Conservation (phyloP, 768 basidiomycete genomes). For the Pleurotus cornucopiae region DNA sequence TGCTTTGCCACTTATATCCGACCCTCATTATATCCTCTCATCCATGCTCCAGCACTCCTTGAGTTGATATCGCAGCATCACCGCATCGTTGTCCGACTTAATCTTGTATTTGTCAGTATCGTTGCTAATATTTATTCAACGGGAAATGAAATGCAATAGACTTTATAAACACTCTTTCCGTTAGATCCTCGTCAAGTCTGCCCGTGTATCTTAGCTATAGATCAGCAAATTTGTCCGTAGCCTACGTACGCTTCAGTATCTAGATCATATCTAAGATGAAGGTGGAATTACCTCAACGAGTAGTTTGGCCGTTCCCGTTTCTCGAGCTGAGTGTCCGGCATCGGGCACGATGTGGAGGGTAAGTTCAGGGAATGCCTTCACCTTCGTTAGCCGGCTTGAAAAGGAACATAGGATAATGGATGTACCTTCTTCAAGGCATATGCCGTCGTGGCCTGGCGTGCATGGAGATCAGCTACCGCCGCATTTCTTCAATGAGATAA, state of each 20-base stretch:
- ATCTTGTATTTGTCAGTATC: neutral
- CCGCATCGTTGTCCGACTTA: constrained; percentile 5
- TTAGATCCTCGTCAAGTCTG: neutral
- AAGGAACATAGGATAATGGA: neutral
- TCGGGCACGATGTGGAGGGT: constrained; percentile 74
- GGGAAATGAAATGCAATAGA: neutral
- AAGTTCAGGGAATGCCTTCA: constrained; percentile 71
- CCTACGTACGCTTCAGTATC: constrained; percentile 20
- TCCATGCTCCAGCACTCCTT: no score
- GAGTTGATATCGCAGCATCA: neutral
- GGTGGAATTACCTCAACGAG: constrained; percentile 57
- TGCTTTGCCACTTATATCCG: neutral
- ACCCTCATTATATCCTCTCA: constrained; percentile 2
- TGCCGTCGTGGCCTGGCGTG: constrained; percentile 68
- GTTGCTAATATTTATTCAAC: constrained; percentile 8
- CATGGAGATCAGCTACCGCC: neutral
- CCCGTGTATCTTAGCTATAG: constrained; percentile 10
- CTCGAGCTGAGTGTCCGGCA: constrained; percentile 84
- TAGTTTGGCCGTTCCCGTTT: constrained; percentile 62
- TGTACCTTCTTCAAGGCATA: constrained; percentile 69
- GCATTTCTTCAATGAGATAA: neutral
- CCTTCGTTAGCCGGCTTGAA: neutral
- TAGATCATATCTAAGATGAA: neutral
- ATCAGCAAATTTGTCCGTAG: constrained; percentile 40
- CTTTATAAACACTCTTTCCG: no score